A percentile compares a stretch with the other conserved stretches of the same genome.
phyloP scores from a whole-genome alignment of 2,329 filamentous ascomycete species.

The Teratosphaeria pseudoeucalypti region DNA sequence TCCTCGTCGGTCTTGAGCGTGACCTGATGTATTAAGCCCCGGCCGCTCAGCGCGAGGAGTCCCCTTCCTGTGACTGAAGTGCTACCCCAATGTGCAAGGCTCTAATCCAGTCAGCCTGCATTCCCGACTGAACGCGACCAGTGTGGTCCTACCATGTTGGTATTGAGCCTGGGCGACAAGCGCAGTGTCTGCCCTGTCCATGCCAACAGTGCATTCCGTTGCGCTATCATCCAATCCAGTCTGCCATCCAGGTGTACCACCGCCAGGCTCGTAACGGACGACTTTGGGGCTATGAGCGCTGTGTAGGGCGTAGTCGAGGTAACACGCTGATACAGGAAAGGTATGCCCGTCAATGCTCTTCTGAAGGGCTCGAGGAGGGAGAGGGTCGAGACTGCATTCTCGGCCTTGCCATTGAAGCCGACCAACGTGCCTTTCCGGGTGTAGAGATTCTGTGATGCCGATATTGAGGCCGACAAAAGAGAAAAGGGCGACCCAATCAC shows the following conservation, averaged over 20 bases:
- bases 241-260: constrained; percentile 86
- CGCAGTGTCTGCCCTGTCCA: constrained; percentile 87
- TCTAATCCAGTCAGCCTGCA: constrained; percentile 36
- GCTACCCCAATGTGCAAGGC: constrained; percentile 82
- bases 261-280: constrained; percentile 74
- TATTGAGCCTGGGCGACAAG: constrained; percentile 46
- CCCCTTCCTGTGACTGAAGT: constrained; percentile 81
- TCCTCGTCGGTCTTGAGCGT: constrained; percentile 73
- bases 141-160: background rate
- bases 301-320: constrained; percentile 80
- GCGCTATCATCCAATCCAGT: constrained; percentile 87
- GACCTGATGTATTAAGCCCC: constrained; percentile 82
- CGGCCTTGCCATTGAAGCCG: constrained; percentile 76
- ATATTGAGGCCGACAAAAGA: constrained; percentile 83
- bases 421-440: constrained; percentile 86
- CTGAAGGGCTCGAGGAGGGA: constrained; percentile 76
- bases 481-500: constrained; percentile 87
- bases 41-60: constrained; percentile 71
- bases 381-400: constrained; percentile 84
- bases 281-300: constrained; percentile 79
- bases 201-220: constrained; percentile 79
- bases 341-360: constrained; percentile 70
- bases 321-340: constrained; percentile 87
- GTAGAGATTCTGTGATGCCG: constrained; percentile 86
- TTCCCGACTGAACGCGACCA: background rate